Evolutionary conservation across 108 stramenopile species (phyloP), one percentile per base, ranked within the genome.

Genomic region (Skeletonema tropicum): DNA sequence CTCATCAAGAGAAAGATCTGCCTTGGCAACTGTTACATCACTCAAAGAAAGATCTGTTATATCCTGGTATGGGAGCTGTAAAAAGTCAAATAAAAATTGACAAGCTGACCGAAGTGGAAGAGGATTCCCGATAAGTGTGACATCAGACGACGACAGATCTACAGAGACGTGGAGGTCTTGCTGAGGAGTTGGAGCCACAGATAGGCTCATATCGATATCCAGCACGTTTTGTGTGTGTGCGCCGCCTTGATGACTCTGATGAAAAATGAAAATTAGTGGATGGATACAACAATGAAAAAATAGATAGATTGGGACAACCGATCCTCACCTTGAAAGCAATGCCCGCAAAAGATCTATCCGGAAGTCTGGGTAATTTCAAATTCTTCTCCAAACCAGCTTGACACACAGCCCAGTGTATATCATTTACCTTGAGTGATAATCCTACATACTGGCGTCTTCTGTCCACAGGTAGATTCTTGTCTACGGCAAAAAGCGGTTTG

Each of bases 281-380:
- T 3, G 17, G 12, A 57, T 55, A 29, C 17, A 12, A 30, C 30
- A 30, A 30, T 26, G 25, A n/a, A 11, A 19, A 49, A 9, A 48
- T n/a, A 3, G 26, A 45, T 33, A 55, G 31, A 32, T 15, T 30
- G 29, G 23, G 23, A 25, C 39, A 0, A 21, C 5, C 32, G 59
- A 9, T 45, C 1, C 25, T 30, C 62, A 67, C 78, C 75, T 83
- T 83, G 60, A 68, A 83, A 36, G 74, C 49, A 11, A 83, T 64
- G 31, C 82, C 76, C 17, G 72, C 58, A 17, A 49, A 66, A 29
- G 62, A 25, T 6, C 64, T 55, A 32, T 82, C 57, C 10, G 29
- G 25, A 32, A 78, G 55, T 14, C 35, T 62, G 0, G 82, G 72
- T 14, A 73, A 12, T 3, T 38, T 25, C 36, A 19, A 6, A 12